phyloP scores from a whole-genome alignment of 2,329 filamentous ascomycete species.

The Aspergillus quadricinctus region DNA sequence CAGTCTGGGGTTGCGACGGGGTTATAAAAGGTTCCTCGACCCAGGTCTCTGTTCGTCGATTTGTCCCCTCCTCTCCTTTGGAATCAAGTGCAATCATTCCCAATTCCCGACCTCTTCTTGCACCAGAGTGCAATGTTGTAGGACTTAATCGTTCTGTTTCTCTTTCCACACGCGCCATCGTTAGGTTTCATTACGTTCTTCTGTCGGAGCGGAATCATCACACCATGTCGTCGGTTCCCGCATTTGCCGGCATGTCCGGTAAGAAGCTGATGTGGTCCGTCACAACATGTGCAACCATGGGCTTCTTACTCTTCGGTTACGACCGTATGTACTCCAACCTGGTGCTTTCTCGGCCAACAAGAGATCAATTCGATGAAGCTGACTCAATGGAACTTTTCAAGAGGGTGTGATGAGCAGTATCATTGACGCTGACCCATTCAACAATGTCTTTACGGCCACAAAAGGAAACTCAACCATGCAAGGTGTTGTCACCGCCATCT shows the following conservation, averaged over 20 bases:
- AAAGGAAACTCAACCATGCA: slow-evolving; percentile 38
- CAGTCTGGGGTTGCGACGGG: background rate
- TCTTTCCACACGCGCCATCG: no score
- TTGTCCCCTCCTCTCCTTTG: no score
- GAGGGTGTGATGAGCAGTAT: slow-evolving; percentile 40
- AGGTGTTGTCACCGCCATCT: slow-evolving; percentile 29
- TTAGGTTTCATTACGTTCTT: no score
- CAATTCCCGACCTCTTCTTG: no score
- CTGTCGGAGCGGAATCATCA: no score
- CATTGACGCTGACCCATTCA: slow-evolving; percentile 29
- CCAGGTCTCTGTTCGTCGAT: no score
- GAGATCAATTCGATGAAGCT: background rate
- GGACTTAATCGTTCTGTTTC: no score
- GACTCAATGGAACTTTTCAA: background rate
- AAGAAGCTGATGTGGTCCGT: slow-evolving; percentile 53
- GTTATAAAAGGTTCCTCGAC: background rate
- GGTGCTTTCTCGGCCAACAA: background rate
- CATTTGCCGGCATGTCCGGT: slow-evolving; percentile 57
- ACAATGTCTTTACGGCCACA: slow-evolving; percentile 31
- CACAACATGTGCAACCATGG: slow-evolving; percentile 59
- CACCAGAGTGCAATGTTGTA: no score
- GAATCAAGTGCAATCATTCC: no score
- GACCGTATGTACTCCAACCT: slow-evolving; percentile 39
- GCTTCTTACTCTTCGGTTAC: slow-evolving; percentile 59
- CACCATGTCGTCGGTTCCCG: slow-evolving; percentile 41